Percentiles rank a stretch among this genome's conserved stretches.
phyloP scores from a whole-genome alignment of 108 stramenopile genomes.

The Cyclotella kingstonii region DNA sequence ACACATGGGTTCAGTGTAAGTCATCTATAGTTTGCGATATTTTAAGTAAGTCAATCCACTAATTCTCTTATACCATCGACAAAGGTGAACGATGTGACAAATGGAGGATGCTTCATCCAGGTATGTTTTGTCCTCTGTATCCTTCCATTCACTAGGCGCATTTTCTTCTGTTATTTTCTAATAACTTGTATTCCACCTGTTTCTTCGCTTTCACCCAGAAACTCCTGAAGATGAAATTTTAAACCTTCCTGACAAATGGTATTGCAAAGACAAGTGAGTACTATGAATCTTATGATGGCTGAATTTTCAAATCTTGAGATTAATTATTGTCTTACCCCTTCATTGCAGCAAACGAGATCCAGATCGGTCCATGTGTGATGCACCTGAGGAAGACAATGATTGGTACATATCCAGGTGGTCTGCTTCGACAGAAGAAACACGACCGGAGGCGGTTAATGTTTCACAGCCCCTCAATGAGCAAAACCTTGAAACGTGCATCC shows the following conservation, averaged over 20 bases:
- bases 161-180: no score
- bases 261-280: slow-evolving; percentile 42
- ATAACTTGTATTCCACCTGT: no score
- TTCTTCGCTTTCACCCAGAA: no score
- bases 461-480: background rate
- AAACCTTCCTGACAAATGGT: slow-evolving; percentile 30
- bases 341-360: slow-evolving; percentile 5
- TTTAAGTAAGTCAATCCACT: background rate
- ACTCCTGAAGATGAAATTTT: slow-evolving; percentile 15
- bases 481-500: background rate
- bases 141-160: no score
- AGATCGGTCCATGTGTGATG: slow-evolving; percentile 7
- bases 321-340: background rate
- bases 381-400: background rate
- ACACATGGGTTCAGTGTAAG: slow-evolving; percentile 56
- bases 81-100: slow-evolving; percentile 44
- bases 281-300: background rate
- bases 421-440: background rate
- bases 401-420: slow-evolving; percentile 1
- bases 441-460: background rate
- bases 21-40: background rate
- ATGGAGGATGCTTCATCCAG: slow-evolving; percentile 52
- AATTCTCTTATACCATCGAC: slow-evolving; percentile 21
- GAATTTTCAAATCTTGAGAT: background rate
- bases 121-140: no score